These are phyloP conservation scores for Penicillium expansum DNA, from an alignment of 2,329 filamentous ascomycete genomes.

Conservation along the genomic window DNA sequence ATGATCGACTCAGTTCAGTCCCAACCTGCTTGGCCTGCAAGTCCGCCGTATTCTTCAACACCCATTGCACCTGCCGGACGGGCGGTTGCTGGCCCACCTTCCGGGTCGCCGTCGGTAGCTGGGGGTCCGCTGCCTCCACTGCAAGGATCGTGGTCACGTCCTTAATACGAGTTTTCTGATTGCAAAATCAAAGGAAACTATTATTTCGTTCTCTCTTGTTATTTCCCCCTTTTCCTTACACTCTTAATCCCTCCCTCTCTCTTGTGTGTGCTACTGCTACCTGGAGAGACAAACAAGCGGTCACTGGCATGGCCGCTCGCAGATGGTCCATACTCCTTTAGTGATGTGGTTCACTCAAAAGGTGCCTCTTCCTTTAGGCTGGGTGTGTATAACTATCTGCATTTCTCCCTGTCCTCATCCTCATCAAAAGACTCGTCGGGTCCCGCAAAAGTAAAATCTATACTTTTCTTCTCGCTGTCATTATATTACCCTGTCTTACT, in stretches of 20 bases:
- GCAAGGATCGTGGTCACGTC: constrained; percentile 22
- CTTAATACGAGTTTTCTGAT: constrained; percentile 4
- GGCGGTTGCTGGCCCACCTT: constrained; percentile 3
- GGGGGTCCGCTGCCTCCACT: constrained; percentile 21
- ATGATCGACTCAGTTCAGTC: constrained; percentile 14
- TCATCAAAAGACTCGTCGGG: neutral
- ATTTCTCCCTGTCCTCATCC: neutral
- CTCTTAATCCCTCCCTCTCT: constrained; percentile 1
- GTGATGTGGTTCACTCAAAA: neutral
- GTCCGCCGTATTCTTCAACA: constrained; percentile 16
- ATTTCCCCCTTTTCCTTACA: constrained; percentile 10
- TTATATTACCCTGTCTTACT: constrained; percentile 1
- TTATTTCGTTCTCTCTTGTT: constrained; percentile 13
- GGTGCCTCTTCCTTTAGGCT: constrained; percentile 5
- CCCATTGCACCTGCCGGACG: constrained; percentile 5
- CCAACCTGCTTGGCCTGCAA: constrained; percentile 19
- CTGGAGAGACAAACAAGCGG: constrained; percentile 9
- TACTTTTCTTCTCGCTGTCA: neutral
- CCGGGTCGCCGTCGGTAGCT: constrained; percentile 15
- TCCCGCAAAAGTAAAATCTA: neutral
- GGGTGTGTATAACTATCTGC: constrained; percentile 16
- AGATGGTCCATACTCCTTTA: constrained; percentile 6
- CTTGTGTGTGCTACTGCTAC: neutral
- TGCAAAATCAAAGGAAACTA: neutral
- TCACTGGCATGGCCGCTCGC: constrained; percentile 18